phyloP scores from a whole-genome alignment of 176 grass and related monocot species.

The Avena sativa region DNA sequence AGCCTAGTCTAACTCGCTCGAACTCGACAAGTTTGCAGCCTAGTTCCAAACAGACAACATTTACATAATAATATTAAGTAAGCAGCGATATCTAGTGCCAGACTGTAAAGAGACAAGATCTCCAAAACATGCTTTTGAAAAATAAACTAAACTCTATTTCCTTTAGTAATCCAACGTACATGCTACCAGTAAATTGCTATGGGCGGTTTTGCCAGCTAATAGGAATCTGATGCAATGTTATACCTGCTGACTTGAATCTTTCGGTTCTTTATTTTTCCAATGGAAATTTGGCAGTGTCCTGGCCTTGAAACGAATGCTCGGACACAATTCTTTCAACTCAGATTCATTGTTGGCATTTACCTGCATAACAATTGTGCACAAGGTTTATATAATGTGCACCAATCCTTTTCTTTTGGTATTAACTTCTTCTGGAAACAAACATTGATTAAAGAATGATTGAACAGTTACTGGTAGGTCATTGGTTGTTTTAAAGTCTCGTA shows the following conservation, averaged over 20 bases:
- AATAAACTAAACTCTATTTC: not conserved
- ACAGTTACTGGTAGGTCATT: not conserved
- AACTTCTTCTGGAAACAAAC: not conserved
- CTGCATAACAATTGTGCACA: slow-evolving; percentile 37
- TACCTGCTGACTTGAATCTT: slow-evolving; percentile 68
- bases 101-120: not conserved
- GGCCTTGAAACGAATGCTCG: slow-evolving; percentile 59
- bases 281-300: slow-evolving; percentile 66
- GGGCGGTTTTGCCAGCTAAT: not conserved
- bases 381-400: slow-evolving; percentile 11
- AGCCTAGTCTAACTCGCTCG: not conserved
- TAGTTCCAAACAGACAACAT: not conserved
- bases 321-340: slow-evolving; percentile 43
- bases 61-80: not conserved
- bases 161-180: not conserved
- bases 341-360: slow-evolving; percentile 50
- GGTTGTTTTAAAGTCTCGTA: not conserved
- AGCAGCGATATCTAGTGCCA: not conserved
- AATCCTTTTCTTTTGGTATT: not conserved
- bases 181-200: not conserved
- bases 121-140: not conserved
- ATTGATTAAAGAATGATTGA: not conserved
- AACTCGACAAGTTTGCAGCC: not conserved
- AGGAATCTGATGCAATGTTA: not conserved
- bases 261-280: slow-evolving; percentile 54